Evolutionary conservation across 805 yeast genomes (phyloP), one percentile per base, ranked within the genome.

Genomic region (Zygoascus bituminiphila): DNA sequence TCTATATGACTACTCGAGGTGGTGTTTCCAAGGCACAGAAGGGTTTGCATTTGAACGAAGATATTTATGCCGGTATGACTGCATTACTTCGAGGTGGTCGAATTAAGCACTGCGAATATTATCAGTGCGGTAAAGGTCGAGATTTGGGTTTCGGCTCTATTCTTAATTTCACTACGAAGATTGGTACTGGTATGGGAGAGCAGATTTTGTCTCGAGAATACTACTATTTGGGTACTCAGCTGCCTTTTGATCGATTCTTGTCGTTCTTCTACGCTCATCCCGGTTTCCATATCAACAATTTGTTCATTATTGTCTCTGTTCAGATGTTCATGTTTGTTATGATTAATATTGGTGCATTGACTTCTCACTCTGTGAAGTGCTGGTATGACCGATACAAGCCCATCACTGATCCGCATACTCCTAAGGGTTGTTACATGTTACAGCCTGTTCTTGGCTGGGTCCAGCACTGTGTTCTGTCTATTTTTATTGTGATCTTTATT

Each of bases 181-280:
- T 91, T 62, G 98, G 98, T 2, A 93, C 96, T 39, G 98, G 98
- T 45, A 91, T 91, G 98, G 98, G 98, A 7, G 98, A 91, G 63
- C 98, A 91, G 64, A 76, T 89, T 64, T 68, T 91, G 29, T 87
- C 96, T 5, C 75, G 98, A 59, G 98, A 91, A 60, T 88, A 89
- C 66, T 91, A 82, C 63, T 88, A 86, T 65, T 65, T 91, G 51
- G 97, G 98, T 1, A 87, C 96, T 1, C 87, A 81, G 57, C 70
- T 91, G 47, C 95, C 96, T 2, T 73, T 89, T 40, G 97, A 91
- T 63, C 68, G 96, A 44, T 89, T 91, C 68, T 67, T 91, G 46
- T 87, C 97, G 0, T 91, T 91, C 66, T 91, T 86, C 65, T 91
- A 91, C 67, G 98, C 98, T 0, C 98, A 91, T 64, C 91, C 96